A percentile compares a stretch with the other conserved stretches of the same genome.
Evolutionary conservation across 2,329 filamentous ascomycete species (phyloP).

Genomic region (Penicillium sclerotiorum): DNA sequence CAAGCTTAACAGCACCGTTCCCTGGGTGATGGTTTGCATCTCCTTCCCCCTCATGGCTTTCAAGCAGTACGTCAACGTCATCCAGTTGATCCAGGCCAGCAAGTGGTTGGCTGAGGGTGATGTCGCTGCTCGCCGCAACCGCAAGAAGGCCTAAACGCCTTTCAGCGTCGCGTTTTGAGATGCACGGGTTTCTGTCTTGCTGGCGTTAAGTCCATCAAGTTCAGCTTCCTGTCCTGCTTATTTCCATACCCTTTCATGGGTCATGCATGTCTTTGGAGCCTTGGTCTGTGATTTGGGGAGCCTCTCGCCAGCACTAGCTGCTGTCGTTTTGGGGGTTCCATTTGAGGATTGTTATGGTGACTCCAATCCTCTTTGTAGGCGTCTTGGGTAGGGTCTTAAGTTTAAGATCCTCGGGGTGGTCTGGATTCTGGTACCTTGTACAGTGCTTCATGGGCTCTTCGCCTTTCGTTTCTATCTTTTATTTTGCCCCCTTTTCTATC

Average conservation of each 20-base stretch:
- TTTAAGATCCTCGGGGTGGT: slow-evolving; percentile 14
- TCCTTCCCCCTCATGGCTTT: slow-evolving; percentile 84
- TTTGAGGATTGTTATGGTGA: slow-evolving; percentile 18
- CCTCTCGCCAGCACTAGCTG: slow-evolving; percentile 5
- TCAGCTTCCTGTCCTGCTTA: slow-evolving; percentile 16
- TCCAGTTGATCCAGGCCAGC: slow-evolving; percentile 92
- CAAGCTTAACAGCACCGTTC: slow-evolving; percentile 78
- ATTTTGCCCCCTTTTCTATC: slow-evolving; percentile 15
- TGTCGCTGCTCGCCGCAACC: slow-evolving; percentile 49
- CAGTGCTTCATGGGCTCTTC: slow-evolving; percentile 26
- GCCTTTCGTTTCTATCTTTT: slow-evolving; percentile 15
- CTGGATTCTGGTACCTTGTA: slow-evolving; percentile 20
- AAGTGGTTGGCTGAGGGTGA: slow-evolving; percentile 94
- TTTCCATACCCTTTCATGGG: slow-evolving; percentile 16
- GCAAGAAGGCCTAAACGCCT: slow-evolving; percentile 50
- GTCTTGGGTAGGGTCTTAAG: slow-evolving; percentile 20
- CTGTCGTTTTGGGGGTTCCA: slow-evolving; percentile 9
- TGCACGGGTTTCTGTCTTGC: not conserved
- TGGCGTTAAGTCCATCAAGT: not conserved
- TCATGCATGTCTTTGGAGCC: slow-evolving; percentile 38
- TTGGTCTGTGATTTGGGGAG: slow-evolving; percentile 27
- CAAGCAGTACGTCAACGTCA: slow-evolving; percentile 92
- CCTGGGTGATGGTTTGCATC: slow-evolving; percentile 78
- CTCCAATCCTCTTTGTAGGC: slow-evolving; percentile 21
- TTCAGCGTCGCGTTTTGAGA: not conserved